Evolutionary conservation across 768 basidiomycete genomes (phyloP).

Genomic region (Pluteus cervinus): DNA sequence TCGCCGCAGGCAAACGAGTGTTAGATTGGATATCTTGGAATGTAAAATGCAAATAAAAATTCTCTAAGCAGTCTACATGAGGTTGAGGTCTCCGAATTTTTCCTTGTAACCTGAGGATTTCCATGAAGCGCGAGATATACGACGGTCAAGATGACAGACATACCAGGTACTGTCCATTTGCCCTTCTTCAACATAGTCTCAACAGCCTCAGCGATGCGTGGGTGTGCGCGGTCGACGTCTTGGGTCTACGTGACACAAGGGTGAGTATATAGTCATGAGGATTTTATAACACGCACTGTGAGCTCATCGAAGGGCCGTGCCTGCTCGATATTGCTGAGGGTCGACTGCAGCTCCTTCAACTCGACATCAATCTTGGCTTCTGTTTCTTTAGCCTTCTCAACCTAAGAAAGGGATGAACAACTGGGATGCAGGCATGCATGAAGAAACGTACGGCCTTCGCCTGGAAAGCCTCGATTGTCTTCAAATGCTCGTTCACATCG

Average conservation of each 20-base stretch:
- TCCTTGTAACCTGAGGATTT: conserved; percentile 71
- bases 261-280: too few relatives aligned
- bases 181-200: conserved; percentile 97
- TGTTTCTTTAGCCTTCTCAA: conserved; percentile 85
- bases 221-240: conserved; percentile 90
- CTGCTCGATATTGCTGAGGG: conserved; percentile 94
- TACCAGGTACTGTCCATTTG: conserved; percentile 97
- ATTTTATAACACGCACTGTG: conserved; percentile 63
- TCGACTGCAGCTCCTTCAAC: conserved; percentile 84
- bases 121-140: conserved; percentile 1
- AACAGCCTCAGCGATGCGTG: conserved; percentile 84
- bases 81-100: conserved; percentile 92
- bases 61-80: too few relatives aligned
- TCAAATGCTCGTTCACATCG: conserved; percentile 83
- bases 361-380: conserved; percentile 86
- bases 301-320: conserved; percentile 97
- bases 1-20: too few relatives aligned
- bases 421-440: conserved; percentile 1
- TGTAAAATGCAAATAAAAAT: too few relatives aligned
- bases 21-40: too few relatives aligned
- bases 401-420: conserved; percentile 34
- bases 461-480: conserved; percentile 96
- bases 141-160: conserved; percentile 10
- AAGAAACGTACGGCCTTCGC: conserved; percentile 70
- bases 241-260: too few relatives aligned